Conservation (phyloP, 2,329 filamentous ascomycete genomes). For the Samsoniella hepiali region DNA sequence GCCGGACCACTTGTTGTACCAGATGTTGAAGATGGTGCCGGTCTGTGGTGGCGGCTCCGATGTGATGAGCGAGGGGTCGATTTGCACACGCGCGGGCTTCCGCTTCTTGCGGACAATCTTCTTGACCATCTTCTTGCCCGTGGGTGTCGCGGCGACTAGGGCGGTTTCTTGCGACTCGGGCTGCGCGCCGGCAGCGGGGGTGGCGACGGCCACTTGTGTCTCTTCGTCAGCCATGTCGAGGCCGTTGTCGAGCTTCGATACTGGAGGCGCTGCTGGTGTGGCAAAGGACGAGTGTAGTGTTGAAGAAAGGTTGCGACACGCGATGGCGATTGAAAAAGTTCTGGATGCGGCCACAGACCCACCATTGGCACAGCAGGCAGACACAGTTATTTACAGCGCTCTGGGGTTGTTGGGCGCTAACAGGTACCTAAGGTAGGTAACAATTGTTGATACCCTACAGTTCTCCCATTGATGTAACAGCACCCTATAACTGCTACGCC, state of each 20-base stretch:
- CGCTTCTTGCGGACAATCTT: slow-evolving; percentile 91
- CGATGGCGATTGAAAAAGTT: not conserved
- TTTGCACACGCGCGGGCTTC: slow-evolving; percentile 83
- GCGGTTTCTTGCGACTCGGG: slow-evolving; percentile 36
- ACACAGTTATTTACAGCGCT: too few species aligned
- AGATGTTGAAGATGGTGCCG: slow-evolving; percentile 95
- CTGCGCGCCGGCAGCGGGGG: slow-evolving; percentile 26
- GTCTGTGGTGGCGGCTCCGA: slow-evolving; percentile 87
- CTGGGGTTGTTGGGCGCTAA: too few species aligned
- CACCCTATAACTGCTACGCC: too few species aligned
- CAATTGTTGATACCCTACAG: too few species aligned
- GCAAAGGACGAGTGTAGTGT: not conserved
- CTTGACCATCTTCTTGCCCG: slow-evolving; percentile 65
- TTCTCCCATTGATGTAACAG: too few species aligned
- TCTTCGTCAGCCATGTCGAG: slow-evolving; percentile 33
- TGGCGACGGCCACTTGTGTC: slow-evolving; percentile 28
- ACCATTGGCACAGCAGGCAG: not conserved
- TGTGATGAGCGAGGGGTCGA: slow-evolving; percentile 79
- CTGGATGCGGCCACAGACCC: not conserved
- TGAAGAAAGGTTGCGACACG: not conserved
- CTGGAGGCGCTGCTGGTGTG: not conserved
- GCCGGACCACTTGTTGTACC: slow-evolving; percentile 98
- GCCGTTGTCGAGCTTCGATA: not conserved
- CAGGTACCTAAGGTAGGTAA: too few species aligned
- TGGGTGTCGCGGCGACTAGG: slow-evolving; percentile 44